Percentiles rank a stretch among this genome's conserved stretches.
Evolutionary conservation across 1,139 yeast species (phyloP).

Genomic region (Eremothecium gossypii): DNA sequence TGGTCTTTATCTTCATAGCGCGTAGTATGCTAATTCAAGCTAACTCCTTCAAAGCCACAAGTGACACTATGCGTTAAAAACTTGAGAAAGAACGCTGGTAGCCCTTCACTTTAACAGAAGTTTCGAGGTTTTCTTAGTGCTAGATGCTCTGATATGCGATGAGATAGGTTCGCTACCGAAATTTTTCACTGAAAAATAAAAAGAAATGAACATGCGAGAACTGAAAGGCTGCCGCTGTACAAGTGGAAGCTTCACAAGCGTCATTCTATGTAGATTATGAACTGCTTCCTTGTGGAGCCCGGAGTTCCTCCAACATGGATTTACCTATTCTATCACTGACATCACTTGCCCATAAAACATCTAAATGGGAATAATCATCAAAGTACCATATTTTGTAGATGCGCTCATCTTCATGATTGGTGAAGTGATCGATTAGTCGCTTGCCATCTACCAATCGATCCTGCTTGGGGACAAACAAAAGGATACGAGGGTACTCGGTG

Average conservation of each 20-base stretch:
- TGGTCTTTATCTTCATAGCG: constrained; percentile 71
- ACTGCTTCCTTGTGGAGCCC: neutral
- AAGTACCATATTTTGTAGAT: constrained; percentile 38
- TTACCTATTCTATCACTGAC: constrained; percentile 49
- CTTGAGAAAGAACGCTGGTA: too few relatives aligned
- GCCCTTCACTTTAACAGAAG: too few relatives aligned
- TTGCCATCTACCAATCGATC: constrained; percentile 56
- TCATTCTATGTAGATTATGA: too few relatives aligned
- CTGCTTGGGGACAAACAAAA: constrained; percentile 44
- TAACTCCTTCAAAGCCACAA: too few relatives aligned
- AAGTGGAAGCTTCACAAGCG: too few relatives aligned
- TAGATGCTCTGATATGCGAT: too few relatives aligned
- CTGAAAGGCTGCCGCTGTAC: too few relatives aligned
- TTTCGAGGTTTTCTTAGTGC: too few relatives aligned
- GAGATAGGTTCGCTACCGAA: too few relatives aligned
- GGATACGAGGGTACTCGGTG: constrained; percentile 24
- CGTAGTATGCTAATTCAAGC: neutral
- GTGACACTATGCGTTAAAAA: too few relatives aligned
- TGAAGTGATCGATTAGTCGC: constrained; percentile 41
- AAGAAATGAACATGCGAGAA: too few relatives aligned
- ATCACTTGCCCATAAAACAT: constrained; percentile 82
- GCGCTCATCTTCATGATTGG: constrained; percentile 39
- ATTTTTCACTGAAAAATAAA: too few relatives aligned
- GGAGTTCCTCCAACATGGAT: constrained; percentile 24
- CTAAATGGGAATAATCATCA: constrained; percentile 72